Percentiles rank a stretch among this genome's conserved stretches.
Evolutionary conservation across 2,329 filamentous ascomycete genomes (phyloP).

Genomic region (Ascosphaera apis): DNA sequence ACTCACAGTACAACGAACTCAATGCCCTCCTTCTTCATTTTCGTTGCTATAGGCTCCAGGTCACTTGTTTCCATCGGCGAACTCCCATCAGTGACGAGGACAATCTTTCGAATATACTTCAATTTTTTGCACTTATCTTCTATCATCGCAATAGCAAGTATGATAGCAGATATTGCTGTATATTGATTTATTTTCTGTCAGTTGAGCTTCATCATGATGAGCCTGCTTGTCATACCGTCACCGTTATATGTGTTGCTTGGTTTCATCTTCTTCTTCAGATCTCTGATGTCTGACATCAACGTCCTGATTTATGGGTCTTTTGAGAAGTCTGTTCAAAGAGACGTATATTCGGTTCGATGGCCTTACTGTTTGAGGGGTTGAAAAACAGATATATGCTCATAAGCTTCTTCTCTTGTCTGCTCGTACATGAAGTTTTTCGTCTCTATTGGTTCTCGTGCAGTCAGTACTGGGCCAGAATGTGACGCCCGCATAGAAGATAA

Average conservation of each 20-base stretch:
- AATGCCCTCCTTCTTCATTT: constrained; percentile 55
- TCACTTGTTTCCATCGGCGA: constrained; percentile 50
- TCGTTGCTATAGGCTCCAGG: constrained; percentile 43
- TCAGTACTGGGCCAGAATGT: constrained; percentile 1
- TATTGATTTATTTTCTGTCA: no score
- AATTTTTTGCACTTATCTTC: constrained; percentile 53
- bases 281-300: constrained; percentile 44
- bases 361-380: constrained; percentile 14
- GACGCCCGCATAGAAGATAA: constrained; percentile 3
- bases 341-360: constrained; percentile 1
- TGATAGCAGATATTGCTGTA: constrained; percentile 53
- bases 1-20: constrained; percentile 57
- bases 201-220: no score
- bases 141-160: constrained; percentile 76
- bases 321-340: not conserved
- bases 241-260: constrained; percentile 46
- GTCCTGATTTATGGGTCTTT: no score
- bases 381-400: constrained; percentile 59
- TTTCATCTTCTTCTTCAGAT: constrained; percentile 38
- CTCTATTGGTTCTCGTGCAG: constrained; percentile 15
- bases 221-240: constrained; percentile 42
- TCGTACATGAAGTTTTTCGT: constrained; percentile 40
- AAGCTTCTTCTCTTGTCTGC: constrained; percentile 39
- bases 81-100: constrained; percentile 64
- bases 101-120: constrained; percentile 59